Evolutionary conservation across 768 basidiomycete species (phyloP), one percentile per base, ranked within the genome.

Genomic region (Peribolospora kevripleyi): DNA sequence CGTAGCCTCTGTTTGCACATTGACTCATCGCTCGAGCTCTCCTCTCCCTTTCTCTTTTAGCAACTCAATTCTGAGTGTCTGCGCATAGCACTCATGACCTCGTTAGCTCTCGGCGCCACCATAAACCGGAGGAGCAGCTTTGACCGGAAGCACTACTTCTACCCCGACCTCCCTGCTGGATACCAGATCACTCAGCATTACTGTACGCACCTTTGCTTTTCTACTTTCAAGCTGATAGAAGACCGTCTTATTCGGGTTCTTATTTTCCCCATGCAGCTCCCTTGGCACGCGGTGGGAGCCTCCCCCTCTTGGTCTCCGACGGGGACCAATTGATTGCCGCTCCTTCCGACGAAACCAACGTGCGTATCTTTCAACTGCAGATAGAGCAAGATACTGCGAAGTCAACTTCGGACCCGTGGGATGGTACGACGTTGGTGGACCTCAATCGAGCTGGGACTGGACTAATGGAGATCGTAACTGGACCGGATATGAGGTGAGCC

Each of bases 171-270:
- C 42, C 88, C 93, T 0, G 74, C 81, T 4, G 91, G 91, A 0
- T 97, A 88, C 67, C 93, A 98, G 68, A 91, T 98, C 58, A 98
- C 90, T 0, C 90, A 97, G 65, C 82, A 85, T 59, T 93, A 97
- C 67, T 76, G 85, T 85, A 57, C 60, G 70, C 25, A 1, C 25
- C 25, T 60, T 13, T 6, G 4, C 36, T 37, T 46, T 47, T 40
- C 1, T 25, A 37, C 40, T 39, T 0, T 45, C 6, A 6, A 40
- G 25, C 54, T 40, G 37, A 10, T 54, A 9, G 37, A 9, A 4
- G 8, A 40, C 39, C 46, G 43, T 5, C 10, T 13, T 37, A 2
- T 46, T 2, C 4, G 3, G 7, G 8, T n/a, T 51, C 11, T 51
- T 50, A 36, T 57, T 42, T 47, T 45, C 53, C 40, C 36, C 42